A percentile compares a stretch with the other conserved stretches of the same genome.
Evolutionary conservation across 2,329 filamentous ascomycete genomes (phyloP).

Genomic region (Lomentospora prolificans): DNA sequence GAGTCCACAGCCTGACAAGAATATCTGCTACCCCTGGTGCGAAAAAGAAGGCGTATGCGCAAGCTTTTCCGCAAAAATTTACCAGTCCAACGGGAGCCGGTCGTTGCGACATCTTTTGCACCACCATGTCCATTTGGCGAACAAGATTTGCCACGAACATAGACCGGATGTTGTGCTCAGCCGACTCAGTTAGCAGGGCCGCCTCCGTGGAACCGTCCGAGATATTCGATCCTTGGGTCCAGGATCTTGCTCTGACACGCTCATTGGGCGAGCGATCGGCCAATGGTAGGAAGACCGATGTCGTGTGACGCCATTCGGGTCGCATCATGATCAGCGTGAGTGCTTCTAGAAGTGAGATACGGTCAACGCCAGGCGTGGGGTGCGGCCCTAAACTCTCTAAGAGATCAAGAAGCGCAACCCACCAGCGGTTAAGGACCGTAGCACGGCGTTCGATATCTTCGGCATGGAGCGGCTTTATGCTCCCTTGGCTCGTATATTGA

Average conservation of each 20-base stretch:
- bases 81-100: slow-evolving; percentile 59
- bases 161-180: slow-evolving; percentile 79
- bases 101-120: slow-evolving; percentile 77
- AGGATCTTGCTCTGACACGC: slow-evolving; percentile 32
- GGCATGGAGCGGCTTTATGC: slow-evolving; percentile 52
- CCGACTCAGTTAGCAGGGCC: slow-evolving; percentile 49
- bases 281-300: slow-evolving; percentile 56
- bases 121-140: slow-evolving; percentile 75
- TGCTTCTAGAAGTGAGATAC: slow-evolving; percentile 70
- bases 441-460: slow-evolving; percentile 77
- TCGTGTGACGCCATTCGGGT: slow-evolving; percentile 73
- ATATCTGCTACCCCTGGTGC: slow-evolving; percentile 79
- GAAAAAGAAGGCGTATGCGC: slow-evolving; percentile 89
- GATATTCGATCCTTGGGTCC: slow-evolving; percentile 40
- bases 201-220: slow-evolving; percentile 57
- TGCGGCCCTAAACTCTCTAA: slow-evolving; percentile 59
- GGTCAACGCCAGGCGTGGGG: slow-evolving; percentile 73
- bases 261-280: slow-evolving; percentile 42
- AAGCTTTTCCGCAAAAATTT: slow-evolving; percentile 81
- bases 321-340: slow-evolving; percentile 77
- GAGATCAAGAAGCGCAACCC: slow-evolving; percentile 72
- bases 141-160: slow-evolving; percentile 77
- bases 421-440: slow-evolving; percentile 82
- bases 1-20: slow-evolving; percentile 70
- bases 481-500: slow-evolving; percentile 57